Evolutionary conservation across 169 alveolate genomes (phyloP).

Genomic region (Cryptosporidium ubiquitum): DNA sequence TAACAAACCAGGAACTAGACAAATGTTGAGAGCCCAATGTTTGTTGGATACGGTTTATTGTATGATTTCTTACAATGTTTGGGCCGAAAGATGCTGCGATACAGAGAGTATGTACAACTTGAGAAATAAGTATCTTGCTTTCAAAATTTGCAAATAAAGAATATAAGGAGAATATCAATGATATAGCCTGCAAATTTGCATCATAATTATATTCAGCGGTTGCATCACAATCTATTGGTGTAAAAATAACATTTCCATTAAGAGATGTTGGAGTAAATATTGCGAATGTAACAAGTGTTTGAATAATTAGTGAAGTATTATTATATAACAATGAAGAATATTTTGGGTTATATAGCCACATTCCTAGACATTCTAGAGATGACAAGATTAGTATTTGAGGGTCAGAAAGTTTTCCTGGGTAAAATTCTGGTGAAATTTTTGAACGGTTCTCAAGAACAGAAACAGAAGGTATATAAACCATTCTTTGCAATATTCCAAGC

Average conservation of each 20-base stretch:
- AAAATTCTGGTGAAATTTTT: conserved; percentile 32
- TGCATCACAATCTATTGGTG: conserved; percentile 22
- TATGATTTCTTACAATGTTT: conserved; percentile 53
- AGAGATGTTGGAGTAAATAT: conserved; percentile 53
- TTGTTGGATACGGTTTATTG: conserved; percentile 68
- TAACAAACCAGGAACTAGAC: conserved; percentile 49
- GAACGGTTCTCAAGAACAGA: conserved; percentile 8
- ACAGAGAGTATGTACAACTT: conserved; percentile 68
- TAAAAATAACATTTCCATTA: conserved; percentile 24
- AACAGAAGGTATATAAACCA: conserved; percentile 68
- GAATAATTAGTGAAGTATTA: conserved; percentile 53
- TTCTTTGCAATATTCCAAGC: conserved; percentile 62
- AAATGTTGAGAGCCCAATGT: conserved; percentile 55
- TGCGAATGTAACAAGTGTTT: conserved; percentile 62
- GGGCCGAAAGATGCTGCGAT: conserved; percentile 72
- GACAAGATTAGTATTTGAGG: conserved; percentile 55
- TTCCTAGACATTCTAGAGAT: conserved; percentile 69
- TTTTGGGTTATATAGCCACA: conserved; percentile 65
- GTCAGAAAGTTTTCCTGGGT: conserved; percentile 65
- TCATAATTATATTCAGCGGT: conserved; percentile 28
- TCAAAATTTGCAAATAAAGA: conserved; percentile 50
- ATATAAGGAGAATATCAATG: conserved; percentile 31
- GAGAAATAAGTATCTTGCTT: conserved; percentile 13
- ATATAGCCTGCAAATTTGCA: conserved; percentile 70
- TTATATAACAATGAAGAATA: conserved; percentile 33